Percentiles rank a stretch among this genome's conserved stretches.
Evolutionary conservation across 495 filamentous ascomycete genomes (phyloP).

Genomic region (Penicillium paradoxum): DNA sequence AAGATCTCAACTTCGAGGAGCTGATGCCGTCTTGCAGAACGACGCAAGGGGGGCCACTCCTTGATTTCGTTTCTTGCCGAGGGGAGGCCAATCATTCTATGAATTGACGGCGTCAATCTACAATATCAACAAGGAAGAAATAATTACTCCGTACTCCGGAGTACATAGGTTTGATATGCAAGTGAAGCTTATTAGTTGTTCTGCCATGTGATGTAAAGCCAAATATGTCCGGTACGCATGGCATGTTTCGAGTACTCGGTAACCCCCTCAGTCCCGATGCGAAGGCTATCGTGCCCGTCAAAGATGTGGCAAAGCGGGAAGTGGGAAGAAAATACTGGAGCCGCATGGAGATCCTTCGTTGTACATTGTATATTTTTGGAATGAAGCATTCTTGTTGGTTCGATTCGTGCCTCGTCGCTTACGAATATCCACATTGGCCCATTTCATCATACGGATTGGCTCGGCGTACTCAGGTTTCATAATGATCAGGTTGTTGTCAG

Average conservation of each 20-base stretch:
- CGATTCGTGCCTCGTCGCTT: constrained; percentile 8
- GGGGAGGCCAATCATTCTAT: background rate
- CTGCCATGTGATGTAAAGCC: background rate
- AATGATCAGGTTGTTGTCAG: background rate
- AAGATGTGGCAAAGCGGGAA: background rate
- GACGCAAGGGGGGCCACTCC: constrained; percentile 19
- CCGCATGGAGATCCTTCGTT: constrained; percentile 10
- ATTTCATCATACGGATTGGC: background rate
- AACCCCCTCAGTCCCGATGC: background rate
- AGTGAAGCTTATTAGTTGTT: constrained; percentile 3
- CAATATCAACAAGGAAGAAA: background rate
- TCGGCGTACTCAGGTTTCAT: background rate
- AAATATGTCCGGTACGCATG: constrained; percentile 1
- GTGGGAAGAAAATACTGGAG: constrained; percentile 3
- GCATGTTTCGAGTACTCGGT: background rate
- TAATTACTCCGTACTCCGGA: background rate
- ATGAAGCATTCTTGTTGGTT: constrained; percentile 6
- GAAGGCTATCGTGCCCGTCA: background rate
- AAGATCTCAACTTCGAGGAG: constrained; percentile 1
- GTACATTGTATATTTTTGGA: background rate
- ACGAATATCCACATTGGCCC: background rate
- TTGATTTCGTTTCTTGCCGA: background rate
- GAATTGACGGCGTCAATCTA: background rate
- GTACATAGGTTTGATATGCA: background rate
- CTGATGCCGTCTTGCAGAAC: constrained; percentile 23